These are phyloP conservation scores for Tulasnella sp. DNA, from an alignment of 768 basidiomycete species.

Conservation along the genomic window DNA sequence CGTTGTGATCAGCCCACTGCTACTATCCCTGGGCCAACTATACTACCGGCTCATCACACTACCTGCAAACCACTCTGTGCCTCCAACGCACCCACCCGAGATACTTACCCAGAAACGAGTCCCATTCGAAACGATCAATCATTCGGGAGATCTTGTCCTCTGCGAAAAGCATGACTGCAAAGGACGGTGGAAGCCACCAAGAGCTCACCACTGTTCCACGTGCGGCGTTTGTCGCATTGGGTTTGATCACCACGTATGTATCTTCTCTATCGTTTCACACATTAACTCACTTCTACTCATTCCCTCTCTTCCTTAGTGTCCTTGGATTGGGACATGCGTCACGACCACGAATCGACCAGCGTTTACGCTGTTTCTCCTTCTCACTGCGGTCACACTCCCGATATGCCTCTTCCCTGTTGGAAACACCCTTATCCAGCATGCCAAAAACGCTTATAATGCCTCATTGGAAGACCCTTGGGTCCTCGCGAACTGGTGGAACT, in stretches of 20 bases:
- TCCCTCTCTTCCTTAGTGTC: background rate
- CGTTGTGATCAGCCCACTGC: background rate
- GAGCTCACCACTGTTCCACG: conserved; percentile 20
- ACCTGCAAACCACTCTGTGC: background rate
- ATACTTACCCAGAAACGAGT: background rate
- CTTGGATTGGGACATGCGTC: conserved; percentile 24
- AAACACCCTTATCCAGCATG: background rate
- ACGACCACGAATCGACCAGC: conserved; percentile 13
- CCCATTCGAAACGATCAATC: background rate
- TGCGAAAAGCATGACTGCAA: conserved; percentile 17
- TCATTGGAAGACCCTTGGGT: background rate
- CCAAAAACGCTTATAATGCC: background rate
- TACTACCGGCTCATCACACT: background rate
- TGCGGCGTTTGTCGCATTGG: conserved; percentile 18
- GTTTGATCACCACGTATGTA: conserved; percentile 23
- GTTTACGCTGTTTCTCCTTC: conserved; percentile 14
- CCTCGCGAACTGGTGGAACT: background rate
- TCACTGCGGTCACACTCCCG: background rate
- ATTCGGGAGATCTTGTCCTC: background rate
- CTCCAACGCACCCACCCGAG: background rate
- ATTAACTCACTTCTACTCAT: background rate
- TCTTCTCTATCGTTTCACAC: no score
- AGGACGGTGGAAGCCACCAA: conserved; percentile 23
- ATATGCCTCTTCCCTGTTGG: background rate
- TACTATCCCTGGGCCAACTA: background rate